These are phyloP conservation scores for Magnusiomyces ingens DNA, from an alignment of 1,139 yeast genomes.

Conservation along the genomic window DNA sequence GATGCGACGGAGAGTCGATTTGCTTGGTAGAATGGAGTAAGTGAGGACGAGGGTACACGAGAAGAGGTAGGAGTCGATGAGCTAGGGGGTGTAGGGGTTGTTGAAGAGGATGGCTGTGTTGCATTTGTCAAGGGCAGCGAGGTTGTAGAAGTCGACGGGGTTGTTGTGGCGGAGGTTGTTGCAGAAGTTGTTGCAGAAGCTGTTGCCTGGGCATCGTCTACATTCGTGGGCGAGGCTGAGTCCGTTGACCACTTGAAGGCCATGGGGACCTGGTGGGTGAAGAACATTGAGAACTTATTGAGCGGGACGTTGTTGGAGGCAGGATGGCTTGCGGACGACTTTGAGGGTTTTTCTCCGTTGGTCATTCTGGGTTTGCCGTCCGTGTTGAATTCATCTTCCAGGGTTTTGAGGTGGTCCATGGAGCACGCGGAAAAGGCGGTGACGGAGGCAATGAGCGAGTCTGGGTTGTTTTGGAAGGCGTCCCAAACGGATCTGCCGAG, in stretches of 20 bases:
- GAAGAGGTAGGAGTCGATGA: not conserved
- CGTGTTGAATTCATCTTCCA: constrained; percentile 25
- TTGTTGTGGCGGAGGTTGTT: not conserved
- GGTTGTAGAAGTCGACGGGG: no score
- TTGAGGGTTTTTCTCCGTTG: constrained; percentile 3
- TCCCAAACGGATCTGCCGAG: constrained; percentile 50
- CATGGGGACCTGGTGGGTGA: constrained; percentile 10
- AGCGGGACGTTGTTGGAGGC: constrained; percentile 3
- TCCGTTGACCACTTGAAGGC: constrained; percentile 1
- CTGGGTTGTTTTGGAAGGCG: constrained; percentile 40
- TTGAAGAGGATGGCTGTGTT: not conserved
- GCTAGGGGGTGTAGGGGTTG: not conserved
- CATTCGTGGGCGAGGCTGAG: no score
- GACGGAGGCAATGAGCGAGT: constrained; percentile 45
- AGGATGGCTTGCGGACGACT: constrained; percentile 9
- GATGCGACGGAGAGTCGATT: constrained; percentile 5
- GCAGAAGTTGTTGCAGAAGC: not conserved
- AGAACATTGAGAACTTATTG: not conserved
- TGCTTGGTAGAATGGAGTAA: not conserved
- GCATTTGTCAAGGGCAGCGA: no score
- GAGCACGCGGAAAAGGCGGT: constrained; percentile 29
- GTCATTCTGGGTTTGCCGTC: constrained; percentile 12
- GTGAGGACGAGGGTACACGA: not conserved
- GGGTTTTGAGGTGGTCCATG: constrained; percentile 20
- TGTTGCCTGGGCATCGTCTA: not conserved